Conservation (phyloP, 176 grass and related monocot genomes). For the Zea mays region Zm-B73-REFERENCE-NAM-5.0 NC_050097.1:240453001-240453500, state of each 20-base stretch:
- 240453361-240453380: neutral
- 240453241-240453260: constrained; percentile 68
- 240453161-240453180: neutral
- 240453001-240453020: constrained; percentile 51
- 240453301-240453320: neutral
- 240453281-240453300: constrained; percentile 22
- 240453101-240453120: constrained; percentile 62
- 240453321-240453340: neutral
- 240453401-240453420: neutral
- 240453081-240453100: constrained; percentile 73
- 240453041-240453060: constrained; percentile 69
- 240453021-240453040: constrained; percentile 53
- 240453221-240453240: constrained; percentile 41
- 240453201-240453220: neutral
- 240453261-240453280: constrained; percentile 76
- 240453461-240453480: no score
- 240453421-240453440: no score
- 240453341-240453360: no score
- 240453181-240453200: neutral
- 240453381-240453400: neutral
- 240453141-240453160: neutral
- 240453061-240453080: constrained; percentile 68
- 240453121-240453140: constrained; percentile 39
- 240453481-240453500: neutral
- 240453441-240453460: no score